A percentile compares a stretch with the other conserved stretches of the same genome.
Conservation (phyloP, 169 alveolate species). For the Cryptosporidium meleagridis region DNA sequence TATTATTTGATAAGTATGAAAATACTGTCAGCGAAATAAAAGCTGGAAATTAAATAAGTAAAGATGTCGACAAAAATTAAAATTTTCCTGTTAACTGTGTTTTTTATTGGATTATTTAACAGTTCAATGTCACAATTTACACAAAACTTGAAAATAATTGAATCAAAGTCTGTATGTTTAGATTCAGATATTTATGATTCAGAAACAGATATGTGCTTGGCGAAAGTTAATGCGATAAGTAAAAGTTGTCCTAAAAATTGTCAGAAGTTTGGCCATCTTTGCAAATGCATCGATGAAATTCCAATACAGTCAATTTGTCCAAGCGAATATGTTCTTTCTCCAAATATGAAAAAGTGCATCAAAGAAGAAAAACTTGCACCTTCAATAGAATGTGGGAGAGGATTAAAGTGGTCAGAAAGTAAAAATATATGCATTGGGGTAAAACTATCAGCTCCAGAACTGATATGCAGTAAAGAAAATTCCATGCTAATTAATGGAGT, state of each 20-base stretch:
- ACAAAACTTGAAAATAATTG: not conserved
- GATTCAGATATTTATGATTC: slow-evolving; percentile 58
- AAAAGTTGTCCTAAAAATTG: slow-evolving; percentile 62
- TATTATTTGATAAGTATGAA: not conserved
- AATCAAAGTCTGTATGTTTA: slow-evolving; percentile 43
- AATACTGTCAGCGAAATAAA: not conserved
- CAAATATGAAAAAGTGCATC: not conserved
- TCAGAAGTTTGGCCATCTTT: slow-evolving; percentile 43
- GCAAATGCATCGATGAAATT: slow-evolving; percentile 63
- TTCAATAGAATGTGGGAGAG: slow-evolving; percentile 65
- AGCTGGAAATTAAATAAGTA: not conserved
- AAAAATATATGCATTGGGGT: slow-evolving; percentile 60
- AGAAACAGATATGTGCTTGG: slow-evolving; percentile 56
- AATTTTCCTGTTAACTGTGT: not conserved
- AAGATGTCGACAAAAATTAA: not conserved
- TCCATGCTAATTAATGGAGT: slow-evolving; percentile 63
- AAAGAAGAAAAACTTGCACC: slow-evolving; percentile 48
- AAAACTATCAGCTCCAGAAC: slow-evolving; percentile 46
- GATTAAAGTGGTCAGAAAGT: slow-evolving; percentile 68
- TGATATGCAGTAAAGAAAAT: slow-evolving; percentile 36
- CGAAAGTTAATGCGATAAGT: slow-evolving; percentile 39
- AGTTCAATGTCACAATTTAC: slow-evolving; percentile 12
- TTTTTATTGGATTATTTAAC: slow-evolving; percentile 4
- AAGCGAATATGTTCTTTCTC: slow-evolving; percentile 40
- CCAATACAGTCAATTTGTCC: slow-evolving; percentile 67